Percentiles rank a stretch among this genome's conserved stretches.
Conservation (phyloP, 1,139 yeast genomes). For the Entelexis paramagnoliae region DNA sequence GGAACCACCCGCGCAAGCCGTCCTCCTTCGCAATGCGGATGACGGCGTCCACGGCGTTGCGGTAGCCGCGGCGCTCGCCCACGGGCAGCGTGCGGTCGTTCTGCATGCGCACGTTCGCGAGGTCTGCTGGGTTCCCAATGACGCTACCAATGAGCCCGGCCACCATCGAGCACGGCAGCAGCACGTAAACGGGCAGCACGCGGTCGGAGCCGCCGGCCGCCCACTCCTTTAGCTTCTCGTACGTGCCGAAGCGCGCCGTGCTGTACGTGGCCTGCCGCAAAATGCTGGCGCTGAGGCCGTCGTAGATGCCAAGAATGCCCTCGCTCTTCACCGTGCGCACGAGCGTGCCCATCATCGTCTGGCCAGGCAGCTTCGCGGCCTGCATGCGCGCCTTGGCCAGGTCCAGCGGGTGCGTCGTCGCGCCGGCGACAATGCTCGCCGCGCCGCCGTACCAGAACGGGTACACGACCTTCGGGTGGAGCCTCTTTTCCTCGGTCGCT, state of each 20-base stretch:
- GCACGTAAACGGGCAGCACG: conserved; percentile 39
- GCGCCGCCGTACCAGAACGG: conserved; percentile 31
- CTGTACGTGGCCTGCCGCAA: conserved; percentile 84
- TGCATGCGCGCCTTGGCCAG: conserved; percentile 78
- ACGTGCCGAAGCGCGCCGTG: conserved; percentile 73
- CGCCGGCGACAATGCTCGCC: conserved; percentile 37
- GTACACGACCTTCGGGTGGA: conserved; percentile 6
- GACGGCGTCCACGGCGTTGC: conserved; percentile 70
- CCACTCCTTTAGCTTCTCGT: conserved; percentile 58
- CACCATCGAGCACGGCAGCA: conserved; percentile 70
- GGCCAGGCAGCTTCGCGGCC: conserved; percentile 54
- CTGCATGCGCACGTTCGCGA: conserved; percentile 84
- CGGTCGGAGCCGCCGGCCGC: conserved; percentile 30
- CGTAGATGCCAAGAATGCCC: conserved; percentile 59
- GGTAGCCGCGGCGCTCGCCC: conserved; percentile 60
- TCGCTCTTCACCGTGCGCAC: conserved; percentile 50
- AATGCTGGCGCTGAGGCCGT: conserved; percentile 72
- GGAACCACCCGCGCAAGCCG: conserved; percentile 48
- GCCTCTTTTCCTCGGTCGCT: background rate
- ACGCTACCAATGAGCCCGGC: conserved; percentile 78
- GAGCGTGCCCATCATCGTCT: conserved; percentile 52
- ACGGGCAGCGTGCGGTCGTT: conserved; percentile 64
- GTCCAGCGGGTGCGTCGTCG: conserved; percentile 57
- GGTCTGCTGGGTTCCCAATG: conserved; percentile 81
- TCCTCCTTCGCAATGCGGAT: conserved; percentile 51